Evolutionary conservation across 176 grass and related monocot species (phyloP), one percentile per base, ranked within the genome.

Genomic region (Oryza coarctata): DNA sequence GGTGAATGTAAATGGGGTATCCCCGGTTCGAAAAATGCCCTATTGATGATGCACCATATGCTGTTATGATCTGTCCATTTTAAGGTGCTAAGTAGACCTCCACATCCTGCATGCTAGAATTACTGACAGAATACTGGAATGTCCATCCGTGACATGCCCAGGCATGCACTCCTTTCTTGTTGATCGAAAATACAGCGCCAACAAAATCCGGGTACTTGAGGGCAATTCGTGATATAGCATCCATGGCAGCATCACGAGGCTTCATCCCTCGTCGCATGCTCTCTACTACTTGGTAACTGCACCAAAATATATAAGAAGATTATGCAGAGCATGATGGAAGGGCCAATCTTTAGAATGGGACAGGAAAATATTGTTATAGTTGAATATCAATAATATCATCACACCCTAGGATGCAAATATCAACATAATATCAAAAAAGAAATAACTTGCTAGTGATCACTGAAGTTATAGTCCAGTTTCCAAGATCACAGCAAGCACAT

Each of bases 221-320:
- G 55, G 90, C 76, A 86, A 98, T 98, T 85, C 95, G 90, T 23
- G 83, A 91, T 31, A 98, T 93, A n/a, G 90, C 95, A 77, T 98
- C 88, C 32, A n/a, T 68, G 34, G 92, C 92, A 74, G 95, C 90
- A 23, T 89, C 80, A 33, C 2, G 45, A 73, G 95, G 92, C 12
- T 86, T 76, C 92, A 98, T 93, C 40, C 95, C 95, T 80, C 3
- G 88, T 14, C 95, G 74, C 95, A 98, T 98, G 88, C 92, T 98
- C 84, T 98, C 92, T 7, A 98, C 85, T 4, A 98, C 90, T 84
- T 98, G 95, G 65, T 98, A 98, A 34, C 95, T 98, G 79, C 63
- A 83, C 39, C 0, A 60, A 47, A n/a, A 26, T 68, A 83, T 3
- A 68, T 69, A 15, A 30, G 44, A 87, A 60, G 36, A 69, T 62